Percentiles rank a stretch among this genome's conserved stretches.
Evolutionary conservation across 768 basidiomycete species (phyloP).

Genomic region (Rhodotorula babjevae): DNA sequence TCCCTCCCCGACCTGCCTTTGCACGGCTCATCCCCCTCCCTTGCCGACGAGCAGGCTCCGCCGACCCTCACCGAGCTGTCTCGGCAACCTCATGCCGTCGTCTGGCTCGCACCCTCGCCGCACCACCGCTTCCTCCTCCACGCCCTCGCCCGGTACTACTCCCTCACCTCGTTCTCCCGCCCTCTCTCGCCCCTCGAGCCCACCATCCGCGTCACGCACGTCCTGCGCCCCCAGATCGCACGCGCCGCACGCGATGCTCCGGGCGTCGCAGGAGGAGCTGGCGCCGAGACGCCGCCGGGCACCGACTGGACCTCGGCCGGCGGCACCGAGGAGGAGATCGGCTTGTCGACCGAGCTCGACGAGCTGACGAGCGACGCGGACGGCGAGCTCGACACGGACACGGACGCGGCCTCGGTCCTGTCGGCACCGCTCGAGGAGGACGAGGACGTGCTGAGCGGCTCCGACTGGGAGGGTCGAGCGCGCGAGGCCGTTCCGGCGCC

Average conservation of each 20-base stretch:
- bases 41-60: not conserved
- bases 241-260: not conserved
- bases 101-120: slow-evolving; percentile 28
- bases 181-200: slow-evolving; percentile 29
- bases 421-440: slow-evolving; percentile 12
- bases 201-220: slow-evolving; percentile 21
- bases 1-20: slow-evolving; percentile 15
- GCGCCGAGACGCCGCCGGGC: slow-evolving; percentile 23
- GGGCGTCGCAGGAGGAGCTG: not conserved
- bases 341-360: slow-evolving; percentile 5
- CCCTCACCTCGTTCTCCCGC: slow-evolving; percentile 28
- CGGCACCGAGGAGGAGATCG: not conserved
- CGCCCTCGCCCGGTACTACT: slow-evolving; percentile 32
- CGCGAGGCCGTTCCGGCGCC: not conserved
- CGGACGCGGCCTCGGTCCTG: not conserved
- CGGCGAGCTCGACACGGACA: slow-evolving; percentile 3
- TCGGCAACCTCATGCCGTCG: slow-evolving; percentile 24
- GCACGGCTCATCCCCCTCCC: not conserved
- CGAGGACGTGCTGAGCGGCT: not conserved
- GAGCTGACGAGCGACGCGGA: not conserved
- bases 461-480: not conserved
- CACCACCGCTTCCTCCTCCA: slow-evolving; percentile 32
- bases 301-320: slow-evolving; percentile 23
- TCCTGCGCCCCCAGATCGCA: slow-evolving; percentile 20
- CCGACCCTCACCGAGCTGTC: slow-evolving; percentile 30